Conservation (phyloP, 768 basidiomycete species). For the Boletus tomentosulus region DNA sequence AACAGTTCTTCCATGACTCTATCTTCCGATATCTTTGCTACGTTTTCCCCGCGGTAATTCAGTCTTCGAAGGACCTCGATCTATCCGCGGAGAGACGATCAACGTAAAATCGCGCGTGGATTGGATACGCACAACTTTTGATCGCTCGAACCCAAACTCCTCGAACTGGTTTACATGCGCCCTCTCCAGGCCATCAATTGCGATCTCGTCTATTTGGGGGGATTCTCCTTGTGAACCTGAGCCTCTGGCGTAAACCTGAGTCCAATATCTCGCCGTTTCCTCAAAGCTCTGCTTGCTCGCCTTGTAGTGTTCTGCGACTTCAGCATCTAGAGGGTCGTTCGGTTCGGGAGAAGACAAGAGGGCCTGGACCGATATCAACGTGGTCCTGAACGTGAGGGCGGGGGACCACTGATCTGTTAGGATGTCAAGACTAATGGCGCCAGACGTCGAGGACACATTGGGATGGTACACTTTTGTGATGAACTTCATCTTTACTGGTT, state of each 20-base stretch:
- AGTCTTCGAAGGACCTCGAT: constrained; percentile 84
- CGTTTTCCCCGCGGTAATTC: constrained; percentile 84
- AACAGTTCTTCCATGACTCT: constrained; percentile 82
- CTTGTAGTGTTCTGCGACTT: constrained; percentile 96
- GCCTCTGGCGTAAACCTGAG: constrained; percentile 84
- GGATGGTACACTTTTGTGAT: constrained; percentile 96
- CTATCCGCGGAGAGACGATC: constrained; percentile 34
- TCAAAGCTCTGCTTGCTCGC: constrained; percentile 85
- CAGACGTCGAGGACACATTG: constrained; percentile 90
- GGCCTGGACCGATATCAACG: constrained; percentile 90
- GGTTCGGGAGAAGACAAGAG: constrained; percentile 92
- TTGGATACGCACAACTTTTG: constrained; percentile 71
- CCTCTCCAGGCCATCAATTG: constrained; percentile 75
- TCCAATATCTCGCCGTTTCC: constrained; percentile 92
- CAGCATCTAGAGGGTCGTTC: constrained; percentile 95
- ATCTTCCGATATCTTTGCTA: constrained; percentile 76
- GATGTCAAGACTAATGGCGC: constrained; percentile 91
- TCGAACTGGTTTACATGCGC: constrained; percentile 84
- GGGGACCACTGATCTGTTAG: constrained; percentile 89
- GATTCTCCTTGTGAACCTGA: constrained; percentile 46
- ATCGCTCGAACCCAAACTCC: constrained; percentile 73
- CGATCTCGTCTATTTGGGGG: constrained; percentile 43
- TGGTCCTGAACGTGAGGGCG: constrained; percentile 92
- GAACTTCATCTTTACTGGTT: constrained; percentile 98
- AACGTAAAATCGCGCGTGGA: neutral